A percentile compares a stretch with the other conserved stretches of the same genome.
Evolutionary conservation across 345 rosid genomes (phyloP).

Genomic region (Brassica juncea): DNA sequence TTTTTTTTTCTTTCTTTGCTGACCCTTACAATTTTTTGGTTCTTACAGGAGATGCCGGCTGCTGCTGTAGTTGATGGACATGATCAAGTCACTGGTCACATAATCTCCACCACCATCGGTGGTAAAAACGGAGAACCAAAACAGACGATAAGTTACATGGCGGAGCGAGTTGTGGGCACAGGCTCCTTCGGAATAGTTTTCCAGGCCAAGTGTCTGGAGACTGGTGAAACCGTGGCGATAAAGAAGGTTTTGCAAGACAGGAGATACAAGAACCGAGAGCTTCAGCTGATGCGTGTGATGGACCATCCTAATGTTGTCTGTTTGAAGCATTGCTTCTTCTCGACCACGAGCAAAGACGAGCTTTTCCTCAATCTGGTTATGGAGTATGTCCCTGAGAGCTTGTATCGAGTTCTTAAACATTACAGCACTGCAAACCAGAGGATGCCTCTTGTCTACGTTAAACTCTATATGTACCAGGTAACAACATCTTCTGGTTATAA

Average conservation of each 20-base stretch:
- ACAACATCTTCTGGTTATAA: neutral
- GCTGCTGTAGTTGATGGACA: slow-evolving; percentile 68
- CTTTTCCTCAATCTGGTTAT: slow-evolving; percentile 85
- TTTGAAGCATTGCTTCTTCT: slow-evolving; percentile 89
- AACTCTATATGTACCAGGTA: slow-evolving; percentile 87
- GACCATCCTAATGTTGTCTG: slow-evolving; percentile 85
- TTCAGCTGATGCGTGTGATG: slow-evolving; percentile 80
- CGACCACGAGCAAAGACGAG: slow-evolving; percentile 77
- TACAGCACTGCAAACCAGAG: slow-evolving; percentile 79
- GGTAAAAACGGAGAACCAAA: slow-evolving; percentile 94
- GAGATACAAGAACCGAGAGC: slow-evolving; percentile 83
- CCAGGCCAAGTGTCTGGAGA: slow-evolving; percentile 90
- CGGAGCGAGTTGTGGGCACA: slow-evolving; percentile 85
- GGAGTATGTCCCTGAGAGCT: slow-evolving; percentile 91
- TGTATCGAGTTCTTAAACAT: slow-evolving; percentile 81
- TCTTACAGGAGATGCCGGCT: slow-evolving; percentile 67
- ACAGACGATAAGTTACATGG: slow-evolving; percentile 93
- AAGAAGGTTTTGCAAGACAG: slow-evolving; percentile 84
- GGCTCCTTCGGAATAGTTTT: slow-evolving; percentile 89
- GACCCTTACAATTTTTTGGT: neutral
- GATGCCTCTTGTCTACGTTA: slow-evolving; percentile 83
- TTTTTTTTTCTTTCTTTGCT: neutral
- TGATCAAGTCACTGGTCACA: slow-evolving; percentile 84
- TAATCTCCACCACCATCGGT: slow-evolving; percentile 85
- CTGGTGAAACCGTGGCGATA: slow-evolving; percentile 85